These are phyloP conservation scores for Peribolospora kevripleyi DNA, from an alignment of 768 basidiomycete species.

Conservation along the genomic window DNA sequence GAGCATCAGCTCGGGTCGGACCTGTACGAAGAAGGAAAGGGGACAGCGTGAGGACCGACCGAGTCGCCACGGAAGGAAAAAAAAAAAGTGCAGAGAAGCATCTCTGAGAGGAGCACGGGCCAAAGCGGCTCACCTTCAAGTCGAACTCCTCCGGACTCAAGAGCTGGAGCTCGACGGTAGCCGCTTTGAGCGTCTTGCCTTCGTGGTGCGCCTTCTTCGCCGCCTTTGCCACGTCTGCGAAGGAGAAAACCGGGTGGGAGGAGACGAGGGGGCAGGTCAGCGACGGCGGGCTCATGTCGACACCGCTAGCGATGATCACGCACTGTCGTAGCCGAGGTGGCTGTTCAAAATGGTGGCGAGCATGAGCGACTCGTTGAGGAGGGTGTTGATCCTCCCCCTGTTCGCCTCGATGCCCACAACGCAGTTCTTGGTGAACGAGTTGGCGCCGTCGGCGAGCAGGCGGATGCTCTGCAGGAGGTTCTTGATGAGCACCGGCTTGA, in stretches of 20 bases:
- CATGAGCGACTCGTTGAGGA: constrained; percentile 92
- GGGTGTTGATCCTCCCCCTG: constrained; percentile 65
- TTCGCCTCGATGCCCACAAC: constrained; percentile 90
- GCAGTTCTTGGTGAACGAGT: constrained; percentile 92
- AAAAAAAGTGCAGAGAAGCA: not conserved
- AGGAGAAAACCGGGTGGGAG: not conserved
- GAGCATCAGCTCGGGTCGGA: constrained; percentile 75
- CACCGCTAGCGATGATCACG: constrained; percentile 19
- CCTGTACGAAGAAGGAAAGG: too few relatives aligned
- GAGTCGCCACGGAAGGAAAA: not conserved
- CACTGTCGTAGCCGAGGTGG: constrained; percentile 88
- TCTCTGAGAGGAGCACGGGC: too few relatives aligned
- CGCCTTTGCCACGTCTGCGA: constrained; percentile 77
- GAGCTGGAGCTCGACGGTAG: constrained; percentile 66
- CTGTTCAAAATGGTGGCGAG: constrained; percentile 91
- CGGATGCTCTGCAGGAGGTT: constrained; percentile 92
- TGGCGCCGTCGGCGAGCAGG: constrained; percentile 63
- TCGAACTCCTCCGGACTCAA: constrained; percentile 81
- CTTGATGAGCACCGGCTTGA: constrained; percentile 97
- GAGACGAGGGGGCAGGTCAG: not conserved
- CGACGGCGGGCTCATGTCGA: not conserved
- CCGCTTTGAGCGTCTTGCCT: constrained; percentile 85
- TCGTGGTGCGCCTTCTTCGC: constrained; percentile 99
- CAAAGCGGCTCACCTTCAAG: constrained; percentile 33
- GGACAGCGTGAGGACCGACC: too few relatives aligned